A percentile compares a stretch with the other conserved stretches of the same genome.
phyloP scores from a whole-genome alignment of 1,139 yeast species.

The Magnusiomyces starmeri region DNA sequence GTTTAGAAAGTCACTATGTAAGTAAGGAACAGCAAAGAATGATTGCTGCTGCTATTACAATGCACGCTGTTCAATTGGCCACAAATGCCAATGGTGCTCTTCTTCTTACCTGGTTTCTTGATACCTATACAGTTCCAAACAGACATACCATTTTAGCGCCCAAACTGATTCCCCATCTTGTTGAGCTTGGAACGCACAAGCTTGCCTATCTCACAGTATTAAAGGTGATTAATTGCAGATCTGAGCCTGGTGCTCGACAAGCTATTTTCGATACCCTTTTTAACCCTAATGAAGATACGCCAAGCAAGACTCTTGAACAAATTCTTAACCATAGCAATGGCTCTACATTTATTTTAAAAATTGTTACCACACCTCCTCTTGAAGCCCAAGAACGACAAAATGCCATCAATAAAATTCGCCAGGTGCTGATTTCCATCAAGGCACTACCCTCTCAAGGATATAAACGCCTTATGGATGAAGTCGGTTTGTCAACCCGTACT shows the following conservation, averaged over 20 bases:
- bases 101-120: slow-evolving; percentile 88
- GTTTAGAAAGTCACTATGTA: slow-evolving; percentile 68
- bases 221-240: slow-evolving; percentile 62
- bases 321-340: slow-evolving; percentile 64
- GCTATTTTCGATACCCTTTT: slow-evolving; percentile 58
- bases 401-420: slow-evolving; percentile 53
- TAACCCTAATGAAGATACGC: slow-evolving; percentile 26
- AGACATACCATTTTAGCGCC: slow-evolving; percentile 51
- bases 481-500: slow-evolving; percentile 47
- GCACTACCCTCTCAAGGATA: slow-evolving; percentile 61
- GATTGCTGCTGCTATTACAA: slow-evolving; percentile 73
- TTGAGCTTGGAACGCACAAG: slow-evolving; percentile 69
- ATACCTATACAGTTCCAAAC: slow-evolving; percentile 64
- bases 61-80: slow-evolving; percentile 73
- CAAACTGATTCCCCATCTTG: slow-evolving; percentile 55
- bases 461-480: slow-evolving; percentile 86
- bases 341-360: slow-evolving; percentile 75
- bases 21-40: slow-evolving; percentile 63
- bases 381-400: slow-evolving; percentile 46
- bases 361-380: slow-evolving; percentile 38
- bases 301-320: slow-evolving; percentile 39
- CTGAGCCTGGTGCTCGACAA: slow-evolving; percentile 56
- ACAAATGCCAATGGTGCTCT: slow-evolving; percentile 83
- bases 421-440: slow-evolving; percentile 51
- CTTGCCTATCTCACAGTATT: slow-evolving; percentile 77